Conservation (phyloP, 805 yeast species). For the Sugiyamaella qingdaonensis region DNA sequence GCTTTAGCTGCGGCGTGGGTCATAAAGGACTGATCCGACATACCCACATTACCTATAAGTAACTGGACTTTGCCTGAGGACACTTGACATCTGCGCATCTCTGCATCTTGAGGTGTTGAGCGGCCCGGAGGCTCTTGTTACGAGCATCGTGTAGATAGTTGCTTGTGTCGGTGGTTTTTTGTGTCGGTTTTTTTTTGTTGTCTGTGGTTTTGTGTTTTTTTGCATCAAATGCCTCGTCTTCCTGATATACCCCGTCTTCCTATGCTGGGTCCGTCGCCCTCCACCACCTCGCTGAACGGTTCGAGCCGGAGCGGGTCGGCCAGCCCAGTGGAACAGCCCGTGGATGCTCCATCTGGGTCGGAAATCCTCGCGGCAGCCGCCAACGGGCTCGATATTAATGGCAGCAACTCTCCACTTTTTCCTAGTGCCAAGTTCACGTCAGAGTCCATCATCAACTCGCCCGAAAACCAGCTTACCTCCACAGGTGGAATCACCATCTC, state of each 20-base stretch:
- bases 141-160: too few relatives aligned
- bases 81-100: too few relatives aligned
- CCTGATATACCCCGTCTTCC: neutral
- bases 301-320: neutral
- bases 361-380: neutral
- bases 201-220: too few relatives aligned
- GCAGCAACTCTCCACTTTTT: conserved; percentile 17
- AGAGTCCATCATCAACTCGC: conserved; percentile 12
- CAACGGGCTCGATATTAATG: neutral
- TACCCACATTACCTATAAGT: neutral
- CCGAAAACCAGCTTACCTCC: conserved; percentile 49
- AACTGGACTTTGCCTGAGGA: neutral
- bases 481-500: conserved; percentile 66
- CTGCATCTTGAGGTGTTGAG: too few relatives aligned
- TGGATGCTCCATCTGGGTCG: neutral
- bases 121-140: too few relatives aligned
- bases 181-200: too few relatives aligned
- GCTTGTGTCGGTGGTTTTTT: too few relatives aligned
- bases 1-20: neutral
- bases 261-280: neutral
- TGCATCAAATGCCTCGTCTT: neutral
- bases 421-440: conserved; percentile 16
- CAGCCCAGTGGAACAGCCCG: neutral
- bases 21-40: neutral
- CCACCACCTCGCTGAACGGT: neutral